Base-by-base conservation (phyloP, 768 basidiomycete species). In the Boletus sp. region DNA sequence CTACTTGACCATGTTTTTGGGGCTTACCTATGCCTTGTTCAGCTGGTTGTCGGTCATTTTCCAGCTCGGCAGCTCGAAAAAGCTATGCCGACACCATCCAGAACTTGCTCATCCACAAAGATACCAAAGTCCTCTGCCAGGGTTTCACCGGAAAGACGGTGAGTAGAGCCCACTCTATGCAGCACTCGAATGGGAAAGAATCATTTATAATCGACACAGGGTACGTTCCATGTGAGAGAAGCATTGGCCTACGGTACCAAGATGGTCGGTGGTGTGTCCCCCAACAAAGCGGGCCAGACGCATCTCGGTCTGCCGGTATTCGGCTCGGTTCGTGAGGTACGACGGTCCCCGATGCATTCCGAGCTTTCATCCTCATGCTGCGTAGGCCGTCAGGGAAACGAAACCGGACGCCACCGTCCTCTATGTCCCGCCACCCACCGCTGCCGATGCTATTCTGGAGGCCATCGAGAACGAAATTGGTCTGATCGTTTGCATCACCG, bases 401-500 rank as follows among this genome's bases (percentile, higher is more conserved):
- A 77, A 85, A 60, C 97, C 97, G 11, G 96, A 98, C 67, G 97
- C 97, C 30, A 88, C 93, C 36, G 86, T 99, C 57, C 86, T 99
- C 75, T 99, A 98, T 73, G 97, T 99, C 14, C 97, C 97, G 5
- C 97, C 97, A n/a, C 92, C 95, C 5, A 81, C 82, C 49, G 96
- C 96, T 18, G 97, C 93, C 30, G 95, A 96, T 62, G 97, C 97
- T 41, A 98, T 99, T 72, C 87, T 99, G 54, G 97, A 99, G 74
- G 97, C 97, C 36, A 98, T 99, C 66, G 97, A 98, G 74, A 92
- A 92, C 65, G 97, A 99, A 75, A 95, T 99, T 78, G 86, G 89
- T 17, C 77, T 99, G 57, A 99, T 99, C 78, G 97, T 99, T 47
- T 95, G 94, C 71, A 91, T 99, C 65, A 99, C 97, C 12, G 97